These are phyloP conservation scores for Pythium brassicae DNA, from an alignment of 352 stramenopile species.

Conservation along the genomic window DNA sequence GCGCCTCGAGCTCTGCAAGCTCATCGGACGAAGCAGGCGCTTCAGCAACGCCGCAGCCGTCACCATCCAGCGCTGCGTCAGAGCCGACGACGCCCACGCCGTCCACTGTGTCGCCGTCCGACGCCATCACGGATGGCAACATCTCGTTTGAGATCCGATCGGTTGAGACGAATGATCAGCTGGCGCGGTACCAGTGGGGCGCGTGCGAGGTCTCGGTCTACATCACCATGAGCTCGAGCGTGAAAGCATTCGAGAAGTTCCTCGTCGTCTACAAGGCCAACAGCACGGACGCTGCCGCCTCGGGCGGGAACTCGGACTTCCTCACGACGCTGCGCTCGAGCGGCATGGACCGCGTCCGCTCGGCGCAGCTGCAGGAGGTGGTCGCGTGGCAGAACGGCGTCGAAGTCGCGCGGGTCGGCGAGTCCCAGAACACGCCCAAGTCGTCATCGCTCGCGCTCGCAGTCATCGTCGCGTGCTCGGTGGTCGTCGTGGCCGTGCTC, in stretches of 20 bases:
- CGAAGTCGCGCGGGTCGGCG: constrained; percentile 30
- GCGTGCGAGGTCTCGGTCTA: constrained; percentile 27
- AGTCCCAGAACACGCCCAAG: constrained; percentile 9
- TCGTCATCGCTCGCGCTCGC: constrained; percentile 21
- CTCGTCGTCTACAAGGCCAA: constrained; percentile 27
- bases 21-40: neutral
- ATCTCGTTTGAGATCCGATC: constrained; percentile 29
- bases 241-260: constrained; percentile 35
- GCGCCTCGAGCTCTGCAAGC: too few relatives aligned
- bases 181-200: constrained; percentile 35
- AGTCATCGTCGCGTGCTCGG: constrained; percentile 22
- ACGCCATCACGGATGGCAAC: constrained; percentile 2
- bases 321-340: constrained; percentile 22
- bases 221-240: constrained; percentile 34
- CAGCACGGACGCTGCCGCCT: constrained; percentile 7
- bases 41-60: constrained; percentile 1
- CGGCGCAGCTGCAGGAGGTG: constrained; percentile 27
- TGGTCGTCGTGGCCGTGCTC: constrained; percentile 27
- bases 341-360: constrained; percentile 30
- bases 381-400: constrained; percentile 31
- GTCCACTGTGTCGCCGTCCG: neutral
- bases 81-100: neutral
- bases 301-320: constrained; percentile 16
- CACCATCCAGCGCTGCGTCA: neutral
- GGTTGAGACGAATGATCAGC: constrained; percentile 19